A percentile compares a stretch with the other conserved stretches of the same genome.
These are phyloP conservation scores for Eucalyptus tenuipes DNA, from an alignment of 345 rosid species.

Conservation along the genomic window DNA sequence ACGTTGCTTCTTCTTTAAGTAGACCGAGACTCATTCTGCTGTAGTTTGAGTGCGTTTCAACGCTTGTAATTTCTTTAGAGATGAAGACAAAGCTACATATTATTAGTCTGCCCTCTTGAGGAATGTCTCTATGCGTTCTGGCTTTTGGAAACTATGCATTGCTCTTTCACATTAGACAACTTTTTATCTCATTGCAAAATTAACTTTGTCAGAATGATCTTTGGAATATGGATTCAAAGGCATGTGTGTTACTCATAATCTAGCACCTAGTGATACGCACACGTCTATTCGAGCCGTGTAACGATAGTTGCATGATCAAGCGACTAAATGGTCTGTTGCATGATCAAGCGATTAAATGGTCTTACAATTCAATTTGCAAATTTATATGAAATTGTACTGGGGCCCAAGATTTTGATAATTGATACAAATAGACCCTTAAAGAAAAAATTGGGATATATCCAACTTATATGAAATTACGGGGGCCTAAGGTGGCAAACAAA, in stretches of 20 bases:
- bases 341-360: too few relatives aligned
- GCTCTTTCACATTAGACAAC: not conserved
- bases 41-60: not conserved
- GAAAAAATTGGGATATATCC: not conserved
- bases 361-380: not conserved
- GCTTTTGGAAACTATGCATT: not conserved
- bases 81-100: not conserved
- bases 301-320: not conserved
- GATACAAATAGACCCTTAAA: not conserved
- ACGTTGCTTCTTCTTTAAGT: not conserved
- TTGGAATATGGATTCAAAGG: too few relatives aligned
- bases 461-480: not conserved
- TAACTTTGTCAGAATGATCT: too few relatives aligned
- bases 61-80: not conserved
- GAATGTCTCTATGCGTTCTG: not conserved
- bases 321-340: too few relatives aligned
- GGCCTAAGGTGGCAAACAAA: not conserved
- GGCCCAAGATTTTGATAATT: not conserved
- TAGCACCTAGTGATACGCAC: too few relatives aligned
- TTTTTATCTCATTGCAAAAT: not conserved
- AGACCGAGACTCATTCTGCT: not conserved
- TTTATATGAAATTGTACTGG: not conserved
- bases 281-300: accelerated
- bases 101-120: not conserved
- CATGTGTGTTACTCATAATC: too few relatives aligned